Conservation (phyloP, 495 filamentous ascomycete species). For the Cercophora scortea region DNA sequence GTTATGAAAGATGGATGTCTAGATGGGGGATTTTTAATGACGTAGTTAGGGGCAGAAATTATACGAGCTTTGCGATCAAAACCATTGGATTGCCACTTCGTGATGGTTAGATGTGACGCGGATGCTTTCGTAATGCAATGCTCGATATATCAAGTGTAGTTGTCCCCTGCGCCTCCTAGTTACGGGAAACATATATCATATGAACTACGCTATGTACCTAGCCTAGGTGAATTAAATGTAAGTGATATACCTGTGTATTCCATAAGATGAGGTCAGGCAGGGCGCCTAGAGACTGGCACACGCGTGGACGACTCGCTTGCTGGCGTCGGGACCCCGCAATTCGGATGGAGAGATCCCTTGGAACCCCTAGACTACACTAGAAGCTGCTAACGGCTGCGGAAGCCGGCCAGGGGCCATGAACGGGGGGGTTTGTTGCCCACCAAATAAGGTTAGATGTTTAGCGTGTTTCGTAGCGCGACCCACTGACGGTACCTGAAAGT, state of each 20-base stretch:
- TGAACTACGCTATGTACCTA: too few species aligned
- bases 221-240: neutral
- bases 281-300: too few species aligned
- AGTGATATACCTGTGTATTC: too few species aligned
- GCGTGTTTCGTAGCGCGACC: neutral
- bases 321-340: neutral
- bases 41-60: constrained; percentile 16
- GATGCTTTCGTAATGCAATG: neutral
- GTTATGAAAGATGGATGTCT: constrained; percentile 11
- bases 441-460: constrained; percentile 2
- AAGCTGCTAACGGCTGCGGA: neutral
- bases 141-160: too few species aligned
- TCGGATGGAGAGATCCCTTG: neutral
- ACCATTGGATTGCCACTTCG: neutral
- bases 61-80: constrained; percentile 19
- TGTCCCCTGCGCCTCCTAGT: too few species aligned
- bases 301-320: too few species aligned
- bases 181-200: too few species aligned
- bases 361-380: neutral
- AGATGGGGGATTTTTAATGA: constrained; percentile 11
- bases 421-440: neutral
- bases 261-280: too few species aligned
- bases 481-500: neutral
- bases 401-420: neutral
- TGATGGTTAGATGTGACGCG: neutral